Evolutionary conservation across 2,329 filamentous ascomycete genomes (phyloP).

Genomic region (Botrytis tulipae): DNA sequence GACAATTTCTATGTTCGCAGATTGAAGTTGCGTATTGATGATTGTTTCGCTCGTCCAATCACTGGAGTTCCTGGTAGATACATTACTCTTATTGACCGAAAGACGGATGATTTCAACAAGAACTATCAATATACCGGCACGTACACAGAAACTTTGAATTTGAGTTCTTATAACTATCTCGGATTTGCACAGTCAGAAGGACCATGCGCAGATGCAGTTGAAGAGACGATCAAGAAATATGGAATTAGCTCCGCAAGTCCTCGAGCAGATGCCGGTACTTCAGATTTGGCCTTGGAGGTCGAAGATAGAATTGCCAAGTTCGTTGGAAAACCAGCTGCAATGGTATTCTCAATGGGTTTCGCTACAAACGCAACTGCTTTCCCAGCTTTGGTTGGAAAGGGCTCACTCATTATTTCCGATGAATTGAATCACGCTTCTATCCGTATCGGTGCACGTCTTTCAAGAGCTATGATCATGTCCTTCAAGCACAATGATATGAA

Average conservation of each 20-base stretch:
- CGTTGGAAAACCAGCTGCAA: constrained; percentile 88
- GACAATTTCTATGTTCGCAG: constrained; percentile 97
- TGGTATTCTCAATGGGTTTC: constrained; percentile 99
- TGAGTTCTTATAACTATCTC: constrained; percentile 99
- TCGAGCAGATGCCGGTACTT: constrained; percentile 79
- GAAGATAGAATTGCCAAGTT: constrained; percentile 87
- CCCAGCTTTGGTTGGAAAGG: constrained; percentile 87
- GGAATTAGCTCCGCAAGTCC: constrained; percentile 81
- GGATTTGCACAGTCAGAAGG: constrained; percentile 97
- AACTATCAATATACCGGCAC: constrained; percentile 88
- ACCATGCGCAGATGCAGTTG: constrained; percentile 89
- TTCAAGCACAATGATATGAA: constrained; percentile 98
- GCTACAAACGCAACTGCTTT: constrained; percentile 93
- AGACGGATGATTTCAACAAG: constrained; percentile 86
- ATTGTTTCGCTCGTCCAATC: constrained; percentile 90
- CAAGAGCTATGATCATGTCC: constrained; percentile 89
- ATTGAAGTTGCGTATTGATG: constrained; percentile 91
- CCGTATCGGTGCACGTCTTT: constrained; percentile 88
- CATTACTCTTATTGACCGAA: constrained; percentile 89
- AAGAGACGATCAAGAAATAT: constrained; percentile 80
- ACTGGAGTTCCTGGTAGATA: constrained; percentile 92
- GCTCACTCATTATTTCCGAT: constrained; percentile 91
- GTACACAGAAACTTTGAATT: constrained; percentile 90
- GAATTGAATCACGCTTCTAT: constrained; percentile 98
- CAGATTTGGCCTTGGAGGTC: constrained; percentile 83